Percentiles rank a stretch among this genome's conserved stretches.
phyloP scores from a whole-genome alignment of 306 rosid genomes.

The Trifolium repens region DNA sequence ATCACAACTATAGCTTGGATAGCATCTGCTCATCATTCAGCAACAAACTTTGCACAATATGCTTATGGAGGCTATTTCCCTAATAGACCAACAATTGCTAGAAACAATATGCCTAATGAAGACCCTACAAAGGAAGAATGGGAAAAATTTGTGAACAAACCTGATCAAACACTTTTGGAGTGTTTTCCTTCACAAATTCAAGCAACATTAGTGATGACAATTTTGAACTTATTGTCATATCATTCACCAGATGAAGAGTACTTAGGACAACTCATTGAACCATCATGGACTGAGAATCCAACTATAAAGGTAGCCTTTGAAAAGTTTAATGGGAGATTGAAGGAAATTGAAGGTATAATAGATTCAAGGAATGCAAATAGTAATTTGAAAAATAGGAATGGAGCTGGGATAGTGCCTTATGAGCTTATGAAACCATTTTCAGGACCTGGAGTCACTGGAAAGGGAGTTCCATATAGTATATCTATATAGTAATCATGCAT shows the following conservation, averaged over 20 bases:
- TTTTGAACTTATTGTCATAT: conserved; percentile 48
- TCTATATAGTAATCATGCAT: conserved; percentile 33
- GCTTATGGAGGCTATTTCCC: conserved; percentile 54
- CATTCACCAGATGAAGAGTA: conserved; percentile 60
- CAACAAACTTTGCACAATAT: conserved; percentile 54
- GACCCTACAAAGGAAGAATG: conserved; percentile 52
- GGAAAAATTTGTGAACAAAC: conserved; percentile 44
- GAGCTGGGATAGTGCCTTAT: conserved; percentile 57
- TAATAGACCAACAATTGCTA: conserved; percentile 46
- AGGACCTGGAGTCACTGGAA: conserved; percentile 56
- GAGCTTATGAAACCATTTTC: conserved; percentile 60
- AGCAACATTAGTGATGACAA: conserved; percentile 44
- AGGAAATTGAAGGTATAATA: conserved; percentile 50
- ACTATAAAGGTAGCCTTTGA: conserved; percentile 42
- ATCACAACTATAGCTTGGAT: conserved; percentile 50
- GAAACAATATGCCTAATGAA: conserved; percentile 56
- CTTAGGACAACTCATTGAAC: conserved; percentile 43
- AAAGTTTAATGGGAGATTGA: conserved; percentile 42
- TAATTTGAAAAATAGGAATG: conserved; percentile 46
- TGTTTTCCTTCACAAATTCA: conserved; percentile 59
- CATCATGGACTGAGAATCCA: conserved; percentile 49
- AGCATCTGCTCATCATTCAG: conserved; percentile 56
- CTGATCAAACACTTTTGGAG: conserved; percentile 46
- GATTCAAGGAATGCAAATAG: conserved; percentile 50
- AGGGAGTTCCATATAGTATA: conserved; percentile 54